Percentiles rank a stretch among this genome's conserved stretches.
These are phyloP conservation scores for Hyparrhenia diplandra DNA, from an alignment of 176 grass and related monocot species.

Conservation along the genomic window DNA sequence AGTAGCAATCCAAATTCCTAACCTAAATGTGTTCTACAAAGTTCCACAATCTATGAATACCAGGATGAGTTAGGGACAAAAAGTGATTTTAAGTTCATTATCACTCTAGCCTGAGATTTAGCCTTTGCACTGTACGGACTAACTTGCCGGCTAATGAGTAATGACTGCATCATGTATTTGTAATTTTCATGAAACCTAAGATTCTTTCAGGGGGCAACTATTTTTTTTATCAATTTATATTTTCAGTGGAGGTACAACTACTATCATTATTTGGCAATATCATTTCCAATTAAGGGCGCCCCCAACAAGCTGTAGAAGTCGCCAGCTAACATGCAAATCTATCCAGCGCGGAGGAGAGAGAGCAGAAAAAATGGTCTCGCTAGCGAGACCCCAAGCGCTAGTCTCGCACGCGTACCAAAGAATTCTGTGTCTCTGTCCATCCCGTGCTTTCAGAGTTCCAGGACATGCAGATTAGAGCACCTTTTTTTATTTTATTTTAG, in stretches of 20 bases:
- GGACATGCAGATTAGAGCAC: no score
- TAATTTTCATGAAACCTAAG: background rate
- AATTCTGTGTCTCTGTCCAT: no score
- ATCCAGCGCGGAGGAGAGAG: no score
- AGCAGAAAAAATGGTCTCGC: no score
- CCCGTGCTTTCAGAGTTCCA: no score
- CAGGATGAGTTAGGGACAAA: background rate
- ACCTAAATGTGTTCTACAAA: constrained; percentile 7
- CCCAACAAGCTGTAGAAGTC: no score
- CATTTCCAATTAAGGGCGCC: background rate
- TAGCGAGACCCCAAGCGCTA: no score
- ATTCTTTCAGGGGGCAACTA: background rate
- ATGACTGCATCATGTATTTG: background rate
- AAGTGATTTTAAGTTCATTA: background rate
- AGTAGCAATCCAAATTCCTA: background rate
- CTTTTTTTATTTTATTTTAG: no score
- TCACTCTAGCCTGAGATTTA: background rate
- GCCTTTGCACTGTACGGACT: background rate
- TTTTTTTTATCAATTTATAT: background rate
- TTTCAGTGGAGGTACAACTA: background rate
- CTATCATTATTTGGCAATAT: background rate
- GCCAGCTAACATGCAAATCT: no score
- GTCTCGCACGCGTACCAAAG: no score
- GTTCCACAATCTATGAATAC: background rate
- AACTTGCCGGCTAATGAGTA: background rate